Evolutionary conservation across 352 stramenopile species (phyloP), one percentile per base, ranked within the genome.

Genomic region (Phytophthora sp.): DNA sequence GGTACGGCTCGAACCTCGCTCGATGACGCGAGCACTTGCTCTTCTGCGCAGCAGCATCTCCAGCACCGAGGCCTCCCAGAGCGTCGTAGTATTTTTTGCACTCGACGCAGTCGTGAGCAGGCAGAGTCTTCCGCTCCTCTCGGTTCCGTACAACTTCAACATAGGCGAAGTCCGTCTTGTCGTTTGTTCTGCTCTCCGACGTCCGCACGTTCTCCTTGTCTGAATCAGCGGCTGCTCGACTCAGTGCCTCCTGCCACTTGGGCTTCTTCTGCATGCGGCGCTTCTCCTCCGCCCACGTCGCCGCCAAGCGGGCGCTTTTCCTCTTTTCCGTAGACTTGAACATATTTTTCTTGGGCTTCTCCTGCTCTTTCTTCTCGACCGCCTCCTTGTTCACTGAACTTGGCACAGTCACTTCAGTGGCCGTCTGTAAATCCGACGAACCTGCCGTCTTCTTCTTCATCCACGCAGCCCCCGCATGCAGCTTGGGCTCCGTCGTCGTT

Each of bases 101-200:
- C 42, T 95, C 82, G 15, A 75, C 32, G 45, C 86, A 95, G 65
- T 92, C 84, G 50, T 89, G 76, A 5, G 48, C 86, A 2, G 76
- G 77, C 12, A 95, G 45, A 5, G 78, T 72, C 6, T 77, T 84
- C 18, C 86, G 76, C 45, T 82, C 78, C 13, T 82, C 73, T 20
- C 72, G 72, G 30, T 92, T 93, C n/a, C 86, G 80, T 13, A 95
- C 83, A 24, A 95, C 86, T 71, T 95, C 86, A 42, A 95, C 74
- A 49, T 87, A 92, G 0, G 66, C 60, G 30, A 77, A 77, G 12
- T 51, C 28, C 20, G 62, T 74, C 21, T 65, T 74, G 11, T 56
- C 21, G 10, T 18, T 50, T 6, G n/a, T 34, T n/a, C 41, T 59
- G 38, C 21, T 65, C 43, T 15, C 12, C 32, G 4, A n/a, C 2